Base-by-base conservation (phyloP, 2,329 filamentous ascomycete genomes). In the Epichloe typhina region DNA sequence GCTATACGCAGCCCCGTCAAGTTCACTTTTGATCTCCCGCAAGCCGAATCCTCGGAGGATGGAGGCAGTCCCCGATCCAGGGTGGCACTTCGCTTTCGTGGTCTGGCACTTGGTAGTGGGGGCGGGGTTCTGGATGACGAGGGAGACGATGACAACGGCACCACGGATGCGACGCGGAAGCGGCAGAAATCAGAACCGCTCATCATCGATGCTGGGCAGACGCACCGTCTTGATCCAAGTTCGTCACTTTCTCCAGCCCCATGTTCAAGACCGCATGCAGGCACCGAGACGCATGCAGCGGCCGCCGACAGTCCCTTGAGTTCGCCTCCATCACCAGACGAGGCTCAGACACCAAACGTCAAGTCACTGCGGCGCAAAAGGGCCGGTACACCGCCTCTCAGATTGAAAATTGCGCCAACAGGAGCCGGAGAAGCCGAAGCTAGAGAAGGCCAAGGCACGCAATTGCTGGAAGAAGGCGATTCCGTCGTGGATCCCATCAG, bases 1-100 rank as follows among this genome's bases (percentile, higher is more conserved):
- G 61, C 58, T 9, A 11, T 35, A 50, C 48, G 61, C 40, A 60
- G 66, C 11, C 65, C 68, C n/a, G 55, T 65, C 51, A 60, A 66
- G 46, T 77, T 77, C 61, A 71, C 72, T 1, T 78, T 78, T 56
- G 69, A 74, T 51, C 55, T 62, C 43, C 50, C 64, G 55, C 55
- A 54, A 4, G 52, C 62, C 52, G 52, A 63, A 37, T 50, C 59
- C 31, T 54, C 62, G 40, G 70, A 74, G 33, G 74, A 76, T 47
- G 75, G 74, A 52, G 71, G 64, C 55, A 80, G 77, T 55, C 76
- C 77, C n/a, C 69, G 72, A 50, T 72, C 72, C 41, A 71, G 64
- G 50, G 74, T 80, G 40, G 73, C 72, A 39, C 72, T 74, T 59
- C 69, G 69, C 57, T 78, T 80, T 62, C 68, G 69, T 47, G 72